These are phyloP conservation scores for Syzygium aqueum DNA, from an alignment of 345 rosid species.

Conservation along the genomic window DNA sequence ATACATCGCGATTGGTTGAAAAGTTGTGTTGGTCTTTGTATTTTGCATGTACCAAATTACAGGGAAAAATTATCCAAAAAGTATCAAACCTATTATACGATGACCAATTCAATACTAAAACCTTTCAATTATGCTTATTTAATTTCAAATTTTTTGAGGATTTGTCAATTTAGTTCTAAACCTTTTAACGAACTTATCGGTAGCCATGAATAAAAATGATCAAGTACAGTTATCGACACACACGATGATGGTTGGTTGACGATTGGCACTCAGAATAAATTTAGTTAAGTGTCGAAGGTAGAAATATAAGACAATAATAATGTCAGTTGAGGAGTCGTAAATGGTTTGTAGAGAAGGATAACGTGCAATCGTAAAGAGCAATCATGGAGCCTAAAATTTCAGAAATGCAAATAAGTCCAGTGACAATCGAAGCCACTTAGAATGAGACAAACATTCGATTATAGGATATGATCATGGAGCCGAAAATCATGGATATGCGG, in stretches of 20 bases:
- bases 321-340: not conserved
- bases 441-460: not conserved
- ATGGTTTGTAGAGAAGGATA: not conserved
- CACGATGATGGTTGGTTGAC: not conserved
- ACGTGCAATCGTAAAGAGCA: not conserved
- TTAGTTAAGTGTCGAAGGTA: fast-evolving
- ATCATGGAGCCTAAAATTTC: not conserved
- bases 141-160: too few relatives aligned
- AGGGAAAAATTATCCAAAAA: too few relatives aligned
- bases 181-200: not conserved
- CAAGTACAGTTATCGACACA: too few relatives aligned
- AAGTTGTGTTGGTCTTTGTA: too few relatives aligned
- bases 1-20: too few relatives aligned
- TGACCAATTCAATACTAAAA: too few relatives aligned
- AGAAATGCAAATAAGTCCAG: not conserved
- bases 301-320: too few relatives aligned
- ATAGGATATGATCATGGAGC: not conserved
- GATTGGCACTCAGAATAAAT: fast-evolving
- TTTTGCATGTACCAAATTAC: too few relatives aligned
- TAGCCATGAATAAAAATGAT: not conserved
- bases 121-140: too few relatives aligned
- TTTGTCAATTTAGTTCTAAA: too few relatives aligned
- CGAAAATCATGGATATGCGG: not conserved
- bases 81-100: too few relatives aligned
- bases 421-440: not conserved